Conservation (phyloP, 2,329 filamentous ascomycete genomes). For the Colletotrichum salicis region DNA sequence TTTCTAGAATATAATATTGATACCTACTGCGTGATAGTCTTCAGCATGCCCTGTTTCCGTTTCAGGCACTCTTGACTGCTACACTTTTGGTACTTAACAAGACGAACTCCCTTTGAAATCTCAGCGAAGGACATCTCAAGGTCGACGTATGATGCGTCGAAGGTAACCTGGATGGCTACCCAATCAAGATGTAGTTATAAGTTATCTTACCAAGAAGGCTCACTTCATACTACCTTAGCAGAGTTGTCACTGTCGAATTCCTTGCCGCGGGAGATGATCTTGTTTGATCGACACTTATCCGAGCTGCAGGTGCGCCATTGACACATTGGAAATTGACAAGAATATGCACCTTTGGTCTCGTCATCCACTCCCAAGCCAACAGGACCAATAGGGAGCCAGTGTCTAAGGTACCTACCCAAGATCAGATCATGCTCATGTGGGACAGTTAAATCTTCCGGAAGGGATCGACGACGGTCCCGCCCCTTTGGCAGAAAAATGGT, state of each 20-base stretch:
- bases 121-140: too few relatives aligned
- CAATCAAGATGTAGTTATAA: too few relatives aligned
- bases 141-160: too few relatives aligned
- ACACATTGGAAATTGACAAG: not conserved
- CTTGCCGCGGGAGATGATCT: not conserved
- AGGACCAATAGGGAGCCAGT: not conserved
- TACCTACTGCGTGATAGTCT: not conserved
- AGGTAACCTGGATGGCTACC: too few relatives aligned
- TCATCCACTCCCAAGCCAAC: not conserved
- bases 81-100: too few relatives aligned
- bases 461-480: not conserved
- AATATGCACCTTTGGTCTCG: not conserved
- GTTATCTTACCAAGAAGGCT: too few relatives aligned
- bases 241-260: not conserved
- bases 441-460: not conserved
- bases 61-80: too few relatives aligned
- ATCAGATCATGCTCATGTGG: not conserved
- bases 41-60: too few relatives aligned
- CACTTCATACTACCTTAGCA: not conserved
- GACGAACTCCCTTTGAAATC: too few relatives aligned
- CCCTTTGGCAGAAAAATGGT: not conserved
- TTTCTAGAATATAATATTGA: not conserved
- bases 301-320: not conserved
- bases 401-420: not conserved
- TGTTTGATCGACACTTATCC: not conserved